Evolutionary conservation across 73 alveolate species (phyloP), one percentile per base, ranked within the genome.

Genomic region (Paramecium sexaurelia): DNA sequence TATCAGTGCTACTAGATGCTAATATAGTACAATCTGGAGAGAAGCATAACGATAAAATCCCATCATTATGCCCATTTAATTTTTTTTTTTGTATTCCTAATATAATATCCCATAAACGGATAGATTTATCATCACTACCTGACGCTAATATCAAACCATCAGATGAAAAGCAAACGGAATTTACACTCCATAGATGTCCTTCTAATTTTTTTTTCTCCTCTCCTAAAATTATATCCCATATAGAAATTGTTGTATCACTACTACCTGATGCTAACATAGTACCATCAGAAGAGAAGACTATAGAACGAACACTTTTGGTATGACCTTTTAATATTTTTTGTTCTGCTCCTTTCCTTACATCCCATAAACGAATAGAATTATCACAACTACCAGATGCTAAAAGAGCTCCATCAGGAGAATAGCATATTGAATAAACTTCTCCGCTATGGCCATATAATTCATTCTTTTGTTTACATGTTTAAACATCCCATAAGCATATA

Each of bases 301-400:
- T 6, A 0, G 61, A 71, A 0, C 0, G 0, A 1, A 71, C 66
- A 8, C 36, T 4, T 32, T 33, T 3, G 1, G 1, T 8, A 71
- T 29, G 55, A 0, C 56, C 86, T 1, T 37, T 3, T 71, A 71
- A 51, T n/a, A 35, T 10, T 17, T 22, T 61, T 9, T 2, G 5
- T 61, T 5, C 83, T 22, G 5, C 39, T 10, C 43, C 37, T 27
- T 17, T 19, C 43, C 22, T 61, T 9, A 20, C 82, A 85, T 85
- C 85, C 92, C 92, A 85, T 5, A 85, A 37, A 17, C 75, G 20
- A 20, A 82, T 82, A 37, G 91, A 37, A 41, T 82, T 57, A 82
- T 82, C 91, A 6, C 33, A 32, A 35, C 91, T 45, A 37, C 73
- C 91, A 82, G 75, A 43, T 61, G 40, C 83, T 10, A 61, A 19